Conservation (phyloP, 768 basidiomycete species). For the Lepiota brunneoincarnata region DNA sequence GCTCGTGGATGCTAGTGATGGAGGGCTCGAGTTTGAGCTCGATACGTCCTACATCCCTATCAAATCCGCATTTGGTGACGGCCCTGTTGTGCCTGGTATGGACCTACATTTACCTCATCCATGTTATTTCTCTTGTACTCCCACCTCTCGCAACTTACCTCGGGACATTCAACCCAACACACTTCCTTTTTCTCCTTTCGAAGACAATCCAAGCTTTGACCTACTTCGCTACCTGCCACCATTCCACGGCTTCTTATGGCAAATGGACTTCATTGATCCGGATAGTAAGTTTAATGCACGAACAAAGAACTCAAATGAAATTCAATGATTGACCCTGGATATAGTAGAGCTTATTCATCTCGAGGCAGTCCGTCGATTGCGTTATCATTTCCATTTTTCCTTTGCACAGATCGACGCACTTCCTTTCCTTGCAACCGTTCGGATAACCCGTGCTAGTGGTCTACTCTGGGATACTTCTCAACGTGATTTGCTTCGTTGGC, state of each 20-base stretch:
- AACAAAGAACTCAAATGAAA: not conserved
- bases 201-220: slow-evolving; percentile 42
- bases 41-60: not conserved
- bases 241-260: slow-evolving; percentile 31
- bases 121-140: slow-evolving; percentile 46
- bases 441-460: slow-evolving; percentile 27
- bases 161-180: not conserved
- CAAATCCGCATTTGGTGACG: not conserved
- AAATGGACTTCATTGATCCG: slow-evolving; percentile 39
- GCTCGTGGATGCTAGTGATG: not conserved
- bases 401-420: slow-evolving; percentile 34
- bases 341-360: slow-evolving; percentile 48
- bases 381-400: slow-evolving; percentile 24
- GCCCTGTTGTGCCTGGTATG: not conserved
- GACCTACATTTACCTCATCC: slow-evolving; percentile 17
- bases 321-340: not conserved
- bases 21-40: not conserved
- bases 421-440: slow-evolving; percentile 18
- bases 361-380: slow-evolving; percentile 40
- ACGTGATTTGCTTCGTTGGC: slow-evolving; percentile 40
- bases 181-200: slow-evolving; percentile 40
- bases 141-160: slow-evolving; percentile 31
- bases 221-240: slow-evolving; percentile 21
- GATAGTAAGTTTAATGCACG: slow-evolving; percentile 37
- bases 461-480: slow-evolving; percentile 41